Conservation (phyloP, 352 stramenopile species). For the Phytophthora rubi region DNA sequence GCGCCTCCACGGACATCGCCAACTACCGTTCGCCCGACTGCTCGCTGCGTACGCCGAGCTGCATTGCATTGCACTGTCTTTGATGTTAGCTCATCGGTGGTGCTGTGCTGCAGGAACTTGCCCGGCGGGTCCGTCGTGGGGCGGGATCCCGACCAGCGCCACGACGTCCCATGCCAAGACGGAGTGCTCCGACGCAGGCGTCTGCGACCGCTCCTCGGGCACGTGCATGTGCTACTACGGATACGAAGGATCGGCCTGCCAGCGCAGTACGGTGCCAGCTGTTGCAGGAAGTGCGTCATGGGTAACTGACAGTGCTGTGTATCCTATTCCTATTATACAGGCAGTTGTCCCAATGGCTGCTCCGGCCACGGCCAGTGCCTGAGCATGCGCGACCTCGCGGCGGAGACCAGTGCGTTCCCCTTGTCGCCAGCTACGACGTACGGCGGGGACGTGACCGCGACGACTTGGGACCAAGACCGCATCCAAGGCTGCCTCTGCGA, state of each 20-base stretch:
- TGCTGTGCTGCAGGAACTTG: constrained; percentile 55
- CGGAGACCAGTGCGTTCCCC: constrained; percentile 53
- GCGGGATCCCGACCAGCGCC: constrained; percentile 47
- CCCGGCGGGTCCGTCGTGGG: constrained; percentile 69
- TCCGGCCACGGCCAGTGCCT: constrained; percentile 78
- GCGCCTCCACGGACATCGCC: constrained; percentile 79
- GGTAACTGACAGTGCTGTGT: neutral
- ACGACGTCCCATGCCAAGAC: constrained; percentile 49
- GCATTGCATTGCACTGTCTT: neutral
- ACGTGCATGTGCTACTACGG: constrained; percentile 71
- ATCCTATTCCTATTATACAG: constrained; percentile 4
- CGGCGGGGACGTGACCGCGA: constrained; percentile 51
- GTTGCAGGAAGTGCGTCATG: neutral
- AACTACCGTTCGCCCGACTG: constrained; percentile 86
- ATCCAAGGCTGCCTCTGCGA: constrained; percentile 85
- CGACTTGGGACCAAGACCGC: constrained; percentile 80
- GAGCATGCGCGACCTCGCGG: constrained; percentile 68
- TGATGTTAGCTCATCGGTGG: neutral
- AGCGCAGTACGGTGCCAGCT: constrained; percentile 51
- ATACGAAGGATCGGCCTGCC: constrained; percentile 77
- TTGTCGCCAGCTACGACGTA: constrained; percentile 69
- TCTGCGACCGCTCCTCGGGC: constrained; percentile 59
- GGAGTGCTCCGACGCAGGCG: constrained; percentile 73
- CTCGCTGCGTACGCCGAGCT: constrained; percentile 53
- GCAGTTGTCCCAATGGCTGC: constrained; percentile 62